A percentile compares a stretch with the other conserved stretches of the same genome.
Conservation (phyloP, 108 stramenopile genomes). For the Nitzschia sp. region DNA sequence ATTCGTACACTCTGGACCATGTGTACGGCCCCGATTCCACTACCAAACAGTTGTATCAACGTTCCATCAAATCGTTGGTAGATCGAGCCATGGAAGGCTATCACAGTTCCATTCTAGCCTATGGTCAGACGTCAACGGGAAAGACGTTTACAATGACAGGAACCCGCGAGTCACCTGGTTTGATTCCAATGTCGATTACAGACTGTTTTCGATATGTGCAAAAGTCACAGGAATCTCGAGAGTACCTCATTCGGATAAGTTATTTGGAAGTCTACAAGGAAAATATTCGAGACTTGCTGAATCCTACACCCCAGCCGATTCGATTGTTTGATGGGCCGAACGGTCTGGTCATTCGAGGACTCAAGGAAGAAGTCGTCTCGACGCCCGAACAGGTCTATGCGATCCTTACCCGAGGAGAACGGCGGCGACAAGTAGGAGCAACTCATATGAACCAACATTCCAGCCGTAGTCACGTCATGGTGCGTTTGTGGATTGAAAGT, state of each 20-base stretch:
- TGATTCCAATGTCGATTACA: constrained; percentile 65
- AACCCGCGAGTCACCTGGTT: constrained; percentile 47
- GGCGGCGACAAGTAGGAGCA: constrained; percentile 78
- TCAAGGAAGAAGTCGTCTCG: constrained; percentile 86
- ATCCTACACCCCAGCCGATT: constrained; percentile 42
- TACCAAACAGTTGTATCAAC: constrained; percentile 55
- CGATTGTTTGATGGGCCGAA: constrained; percentile 80
- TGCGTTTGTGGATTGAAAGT: constrained; percentile 89
- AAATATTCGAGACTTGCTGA: constrained; percentile 90
- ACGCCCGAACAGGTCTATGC: constrained; percentile 84
- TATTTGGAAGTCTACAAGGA: constrained; percentile 95
- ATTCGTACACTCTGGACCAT: constrained; percentile 65
- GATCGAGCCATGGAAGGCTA: constrained; percentile 85
- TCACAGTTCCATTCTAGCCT: constrained; percentile 93
- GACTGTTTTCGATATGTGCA: constrained; percentile 71
- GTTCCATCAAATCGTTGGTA: constrained; percentile 52
- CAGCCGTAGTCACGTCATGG: constrained; percentile 89
- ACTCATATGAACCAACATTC: constrained; percentile 93
- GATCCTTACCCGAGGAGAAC: constrained; percentile 76
- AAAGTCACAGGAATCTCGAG: constrained; percentile 40
- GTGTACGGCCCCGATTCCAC: constrained; percentile 51
- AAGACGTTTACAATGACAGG: constrained; percentile 89
- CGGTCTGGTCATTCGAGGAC: constrained; percentile 86
- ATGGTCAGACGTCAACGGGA: constrained; percentile 88
- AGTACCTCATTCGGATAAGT: constrained; percentile 80